These are phyloP conservation scores for Penicillium verhagenii DNA, from an alignment of 495 filamentous ascomycete species.

Conservation along the genomic window DNA sequence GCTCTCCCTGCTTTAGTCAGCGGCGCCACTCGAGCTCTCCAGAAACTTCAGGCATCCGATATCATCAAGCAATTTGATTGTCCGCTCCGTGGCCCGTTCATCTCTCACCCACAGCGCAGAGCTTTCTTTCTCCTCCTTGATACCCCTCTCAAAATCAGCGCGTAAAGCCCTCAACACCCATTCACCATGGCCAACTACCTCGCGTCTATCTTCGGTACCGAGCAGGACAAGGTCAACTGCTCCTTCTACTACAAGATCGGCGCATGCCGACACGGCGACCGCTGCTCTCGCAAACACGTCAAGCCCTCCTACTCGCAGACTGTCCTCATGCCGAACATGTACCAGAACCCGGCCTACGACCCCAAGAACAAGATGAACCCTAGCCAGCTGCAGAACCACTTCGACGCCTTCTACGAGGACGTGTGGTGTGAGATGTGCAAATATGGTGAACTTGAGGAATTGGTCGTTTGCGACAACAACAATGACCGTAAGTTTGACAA, in stretches of 20 bases:
- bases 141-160: background rate
- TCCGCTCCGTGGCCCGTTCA: background rate
- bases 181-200: slow-evolving; percentile 87
- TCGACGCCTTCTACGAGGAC: slow-evolving; percentile 99
- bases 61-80: slow-evolving; percentile 15
- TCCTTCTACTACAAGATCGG: slow-evolving; percentile 96
- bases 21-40: slow-evolving; percentile 37
- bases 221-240: slow-evolving; percentile 94
- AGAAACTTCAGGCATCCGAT: slow-evolving; percentile 42
- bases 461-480: slow-evolving; percentile 92
- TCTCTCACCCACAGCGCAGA: background rate
- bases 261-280: slow-evolving; percentile 96
- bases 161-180: background rate
- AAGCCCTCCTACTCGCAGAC: slow-evolving; percentile 98
- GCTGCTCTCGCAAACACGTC: slow-evolving; percentile 96
- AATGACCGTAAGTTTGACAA: slow-evolving; percentile 75
- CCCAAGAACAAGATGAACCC: slow-evolving; percentile 95
- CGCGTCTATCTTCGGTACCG: slow-evolving; percentile 98
- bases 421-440: slow-evolving; percentile 99
- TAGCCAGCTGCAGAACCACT: slow-evolving; percentile 94
- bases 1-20: slow-evolving; percentile 33
- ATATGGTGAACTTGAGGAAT: slow-evolving; percentile 85
- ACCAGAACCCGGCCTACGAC: slow-evolving; percentile 98
- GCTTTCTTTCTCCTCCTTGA: background rate
- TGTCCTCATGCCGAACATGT: slow-evolving; percentile 95